Evolutionary conservation across 257 asterid species (phyloP).

Genomic region (Rubia yunnanensis): DNA sequence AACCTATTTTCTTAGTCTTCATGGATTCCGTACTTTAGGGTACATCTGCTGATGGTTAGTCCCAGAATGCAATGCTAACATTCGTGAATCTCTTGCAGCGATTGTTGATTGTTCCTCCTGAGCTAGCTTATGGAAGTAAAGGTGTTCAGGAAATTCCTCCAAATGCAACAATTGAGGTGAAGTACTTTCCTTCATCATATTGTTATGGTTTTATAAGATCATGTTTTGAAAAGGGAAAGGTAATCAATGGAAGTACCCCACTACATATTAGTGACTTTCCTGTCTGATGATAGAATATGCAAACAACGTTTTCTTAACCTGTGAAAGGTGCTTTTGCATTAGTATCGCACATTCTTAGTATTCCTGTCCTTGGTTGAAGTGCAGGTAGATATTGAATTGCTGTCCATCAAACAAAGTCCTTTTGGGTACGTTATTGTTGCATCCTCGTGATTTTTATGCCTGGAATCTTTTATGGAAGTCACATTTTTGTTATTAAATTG

Average conservation of each 20-base stretch:
- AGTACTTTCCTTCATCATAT: neutral
- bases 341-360: neutral
- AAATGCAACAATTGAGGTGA: conserved; percentile 90
- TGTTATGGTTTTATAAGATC: neutral
- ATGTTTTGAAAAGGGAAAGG: neutral
- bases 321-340: neutral
- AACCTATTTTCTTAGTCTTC: neutral
- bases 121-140: conserved; percentile 87
- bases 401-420: conserved; percentile 82
- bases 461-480: neutral
- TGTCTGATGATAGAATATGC: neutral
- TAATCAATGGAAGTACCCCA: neutral
- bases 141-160: conserved; percentile 99
- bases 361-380: conserved; percentile 3
- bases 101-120: conserved; percentile 85
- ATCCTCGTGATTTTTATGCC: neutral
- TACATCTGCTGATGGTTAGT: neutral
- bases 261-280: neutral
- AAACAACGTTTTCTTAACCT: neutral
- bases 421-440: conserved; percentile 53
- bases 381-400: conserved; percentile 81
- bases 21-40: neutral
- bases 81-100: conserved; percentile 41
- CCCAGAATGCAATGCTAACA: conserved; percentile 3
- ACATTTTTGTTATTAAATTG: neutral